phyloP scores from a whole-genome alignment of 768 basidiomycete species.

The Daedalea quercina region DNA sequence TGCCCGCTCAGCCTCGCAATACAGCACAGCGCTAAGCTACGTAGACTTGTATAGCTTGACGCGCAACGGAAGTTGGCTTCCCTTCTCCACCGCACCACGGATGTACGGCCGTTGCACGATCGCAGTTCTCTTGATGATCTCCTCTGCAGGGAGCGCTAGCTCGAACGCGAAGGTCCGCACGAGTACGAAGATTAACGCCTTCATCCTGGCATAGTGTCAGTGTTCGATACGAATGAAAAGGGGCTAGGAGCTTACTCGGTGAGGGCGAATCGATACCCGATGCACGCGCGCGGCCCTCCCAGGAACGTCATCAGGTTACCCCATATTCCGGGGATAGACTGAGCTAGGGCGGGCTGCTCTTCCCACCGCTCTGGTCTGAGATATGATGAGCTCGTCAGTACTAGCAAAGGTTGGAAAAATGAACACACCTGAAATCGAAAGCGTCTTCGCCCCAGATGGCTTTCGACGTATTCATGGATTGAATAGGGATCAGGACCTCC shows the following conservation, averaged over 20 bases:
- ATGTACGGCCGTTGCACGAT: conserved; percentile 21
- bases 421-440: conserved; percentile 43
- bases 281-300: conserved; percentile 58
- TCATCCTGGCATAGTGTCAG: conserved; percentile 8
- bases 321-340: conserved; percentile 52
- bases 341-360: conserved; percentile 34
- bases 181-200: conserved; percentile 21
- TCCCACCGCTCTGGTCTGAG: conserved; percentile 60
- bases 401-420: not conserved
- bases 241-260: conserved; percentile 37
- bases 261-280: conserved; percentile 59
- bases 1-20: no score
- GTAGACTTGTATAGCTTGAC: conserved; percentile 6
- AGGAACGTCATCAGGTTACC: conserved; percentile 54
- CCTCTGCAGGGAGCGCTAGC: conserved; percentile 19
- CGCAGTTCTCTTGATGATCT: conserved; percentile 11
- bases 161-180: conserved; percentile 25
- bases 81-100: conserved; percentile 6
- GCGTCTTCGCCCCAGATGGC: conserved; percentile 60
- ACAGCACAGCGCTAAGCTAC: not conserved
- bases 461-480: conserved; percentile 43
- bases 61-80: conserved; percentile 14
- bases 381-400: conserved; percentile 2
- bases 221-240: not conserved
- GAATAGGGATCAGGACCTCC: conserved; percentile 41